A percentile compares a stretch with the other conserved stretches of the same genome.
Evolutionary conservation across 257 asterid genomes (phyloP).

Genomic region (Handroanthus guayacan): DNA sequence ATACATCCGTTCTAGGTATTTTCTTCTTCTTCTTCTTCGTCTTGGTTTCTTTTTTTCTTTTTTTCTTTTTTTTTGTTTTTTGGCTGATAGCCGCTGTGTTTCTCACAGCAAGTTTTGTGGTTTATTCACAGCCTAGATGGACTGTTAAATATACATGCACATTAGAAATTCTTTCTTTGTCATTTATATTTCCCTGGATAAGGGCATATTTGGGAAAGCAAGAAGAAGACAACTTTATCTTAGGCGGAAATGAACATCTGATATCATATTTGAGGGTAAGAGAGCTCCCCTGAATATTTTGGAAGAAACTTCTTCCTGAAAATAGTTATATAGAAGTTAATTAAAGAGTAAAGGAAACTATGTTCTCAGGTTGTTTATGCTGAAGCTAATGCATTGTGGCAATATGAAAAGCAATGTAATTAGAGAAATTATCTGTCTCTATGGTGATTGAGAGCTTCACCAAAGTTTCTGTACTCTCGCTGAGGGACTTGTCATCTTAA

Average conservation of each 20-base stretch:
- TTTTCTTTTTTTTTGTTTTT: no score
- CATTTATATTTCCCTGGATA: background rate
- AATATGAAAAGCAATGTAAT: background rate
- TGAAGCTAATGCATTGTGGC: constrained; percentile 13
- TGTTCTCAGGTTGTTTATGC: background rate
- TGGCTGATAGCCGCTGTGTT: background rate
- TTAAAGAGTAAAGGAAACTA: background rate
- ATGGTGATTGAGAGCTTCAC: background rate
- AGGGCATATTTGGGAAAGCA: background rate
- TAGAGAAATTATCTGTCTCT: background rate
- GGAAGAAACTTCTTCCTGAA: background rate
- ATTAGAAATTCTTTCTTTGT: no score
- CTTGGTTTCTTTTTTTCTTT: no score
- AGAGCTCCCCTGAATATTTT: background rate
- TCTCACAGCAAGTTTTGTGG: background rate
- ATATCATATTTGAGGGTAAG: background rate
- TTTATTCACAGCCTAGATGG: background rate
- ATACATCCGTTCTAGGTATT: no score
- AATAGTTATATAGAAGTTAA: background rate
- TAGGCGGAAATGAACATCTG: background rate
- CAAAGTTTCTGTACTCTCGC: background rate
- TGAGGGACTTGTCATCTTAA: background rate
- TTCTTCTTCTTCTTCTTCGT: no score
- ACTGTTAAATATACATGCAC: background rate
- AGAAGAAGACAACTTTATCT: background rate